These are phyloP conservation scores for Cladosporium sp. DNA, from an alignment of 2,329 filamentous ascomycete genomes.

Conservation along the genomic window DNA sequence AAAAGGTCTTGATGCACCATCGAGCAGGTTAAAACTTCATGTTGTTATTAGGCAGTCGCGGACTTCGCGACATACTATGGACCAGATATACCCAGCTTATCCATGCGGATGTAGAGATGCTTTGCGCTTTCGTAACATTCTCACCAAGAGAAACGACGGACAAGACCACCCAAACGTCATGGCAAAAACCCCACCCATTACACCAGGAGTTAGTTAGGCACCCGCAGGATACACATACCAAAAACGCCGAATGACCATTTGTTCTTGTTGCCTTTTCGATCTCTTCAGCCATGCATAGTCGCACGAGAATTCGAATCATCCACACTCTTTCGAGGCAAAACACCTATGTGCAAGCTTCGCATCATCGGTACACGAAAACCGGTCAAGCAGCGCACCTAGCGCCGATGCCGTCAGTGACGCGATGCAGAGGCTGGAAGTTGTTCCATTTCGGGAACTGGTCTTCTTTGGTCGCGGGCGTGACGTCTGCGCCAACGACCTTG, in stretches of 20 bases:
- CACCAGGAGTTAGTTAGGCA: neutral
- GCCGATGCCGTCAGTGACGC: conserved; percentile 10
- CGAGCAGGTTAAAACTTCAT: too few relatives aligned
- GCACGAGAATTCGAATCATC: too few relatives aligned
- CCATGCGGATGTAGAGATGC: too few relatives aligned
- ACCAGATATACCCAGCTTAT: too few relatives aligned
- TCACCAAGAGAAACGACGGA: neutral
- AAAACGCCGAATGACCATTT: neutral
- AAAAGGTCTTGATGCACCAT: too few relatives aligned
- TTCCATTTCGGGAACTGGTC: conserved; percentile 37
- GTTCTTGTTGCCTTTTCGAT: neutral
- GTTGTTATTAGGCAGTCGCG: too few relatives aligned
- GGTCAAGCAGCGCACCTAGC: conserved; percentile 1
- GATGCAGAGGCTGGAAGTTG: conserved; percentile 20
- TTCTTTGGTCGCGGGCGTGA: conserved; percentile 32
- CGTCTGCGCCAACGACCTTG: conserved; percentile 36
- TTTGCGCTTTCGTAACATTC: too few relatives aligned
- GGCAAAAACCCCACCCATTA: neutral
- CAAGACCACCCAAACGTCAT: neutral
- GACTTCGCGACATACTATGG: too few relatives aligned
- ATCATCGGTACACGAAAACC: neutral
- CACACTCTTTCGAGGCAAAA: neutral
- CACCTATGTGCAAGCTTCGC: conserved; percentile 5
- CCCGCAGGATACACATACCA: neutral
- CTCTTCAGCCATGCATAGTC: too few relatives aligned